Evolutionary conservation across 2,329 filamentous ascomycete genomes (phyloP), one percentile per base, ranked within the genome.

Genomic region (Sarocladium oryzae): DNA sequence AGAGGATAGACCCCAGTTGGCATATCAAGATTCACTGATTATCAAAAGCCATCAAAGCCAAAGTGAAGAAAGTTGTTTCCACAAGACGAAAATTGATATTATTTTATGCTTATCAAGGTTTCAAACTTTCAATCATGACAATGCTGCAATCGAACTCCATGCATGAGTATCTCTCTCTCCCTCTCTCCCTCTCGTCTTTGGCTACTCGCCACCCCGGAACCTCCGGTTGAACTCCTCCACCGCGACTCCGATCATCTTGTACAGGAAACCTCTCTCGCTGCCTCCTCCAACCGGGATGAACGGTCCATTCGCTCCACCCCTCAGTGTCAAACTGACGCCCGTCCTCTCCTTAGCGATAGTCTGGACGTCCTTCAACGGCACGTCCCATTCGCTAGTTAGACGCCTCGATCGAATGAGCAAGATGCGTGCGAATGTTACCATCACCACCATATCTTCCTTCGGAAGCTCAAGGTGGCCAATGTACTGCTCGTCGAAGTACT

Each of bases 321-420:
- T 87, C 57, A 97, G 72, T 43, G 88, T 85, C 55, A 99, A 81
- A 58, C 88, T 91, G 70, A 99, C 83, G 0, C 93, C 95, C 0
- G 93, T 99, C 50, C 93, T 77, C 75, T 99, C 95, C 73, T 97
- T 99, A 41, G 86, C 88, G 57, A 99, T 97, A 0, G 91, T 97
- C 74, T 97, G 91, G 18, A 99, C 83, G 65, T 99, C 93, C 63
- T 93, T 96, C 57, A 99, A 76, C 23, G 89, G 88, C 10, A 97
- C 89, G 62, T 99, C 93, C 93, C 93, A 99, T 69, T 97, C 92
- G 16, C 85, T 91, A 50, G 82, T 85, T 61, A 99, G 75, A 63
- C 86, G 86, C 72, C 90, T 87, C 49, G 88, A 89, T 58, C 90
- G 82, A 55, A 99, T 88, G 52, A 97, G 81, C 77, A 99, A 82